Base-by-base conservation (phyloP, 495 filamentous ascomycete species). In the Lasiosphaeria miniovina region DNA sequence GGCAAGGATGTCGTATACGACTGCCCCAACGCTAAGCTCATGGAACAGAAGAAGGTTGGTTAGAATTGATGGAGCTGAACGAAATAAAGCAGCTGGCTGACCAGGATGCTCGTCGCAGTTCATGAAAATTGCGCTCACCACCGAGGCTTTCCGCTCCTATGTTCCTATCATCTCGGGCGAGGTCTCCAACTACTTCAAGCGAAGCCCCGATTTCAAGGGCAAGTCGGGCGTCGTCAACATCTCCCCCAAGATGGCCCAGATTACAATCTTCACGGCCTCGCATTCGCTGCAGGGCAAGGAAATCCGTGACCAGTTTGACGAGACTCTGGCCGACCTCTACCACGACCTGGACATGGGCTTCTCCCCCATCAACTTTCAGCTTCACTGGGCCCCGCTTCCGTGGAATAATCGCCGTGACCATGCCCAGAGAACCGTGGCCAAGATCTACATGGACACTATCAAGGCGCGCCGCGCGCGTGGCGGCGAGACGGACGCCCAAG, bases 281-380 rank as follows among this genome's bases (percentile, higher is more conserved):
- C 85, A 90, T 65, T 81, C 86, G 31, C 83, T 95, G 3, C 90
- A 95, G 74, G 90, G 90, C 58, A 84, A 86, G 66, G 89, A 91
- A 68, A 82, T 92, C 52, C 89, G 90, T 67, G 81, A 84, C 68
- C 84, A 85, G 71, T 85, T 95, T 62, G 84, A 88, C 70, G 84
- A 84, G 56, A 84, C 80, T 31, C 87, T 93, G 59, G 90, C 90
- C 36, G 79, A 83, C 32, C 80, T 93, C 45, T 87, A 88, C 75
- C 90, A 93, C 72, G 88, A 93, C 68, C 82, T 95, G 24, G 90
- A 95, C 67, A 87, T 87, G 76, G 90, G 90, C 5, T 95, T 95
- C 75, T 82, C 79, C 32, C 88, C 90, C 0, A 83, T 91, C 70
- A 95, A 95, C 74, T 93, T 95, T 74, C 84, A 87, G 82, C 77